Percentiles rank a stretch among this genome's conserved stretches.
Conservation (phyloP, 176 grass and related monocot genomes). For the Cenchrus purpureus region DNA sequence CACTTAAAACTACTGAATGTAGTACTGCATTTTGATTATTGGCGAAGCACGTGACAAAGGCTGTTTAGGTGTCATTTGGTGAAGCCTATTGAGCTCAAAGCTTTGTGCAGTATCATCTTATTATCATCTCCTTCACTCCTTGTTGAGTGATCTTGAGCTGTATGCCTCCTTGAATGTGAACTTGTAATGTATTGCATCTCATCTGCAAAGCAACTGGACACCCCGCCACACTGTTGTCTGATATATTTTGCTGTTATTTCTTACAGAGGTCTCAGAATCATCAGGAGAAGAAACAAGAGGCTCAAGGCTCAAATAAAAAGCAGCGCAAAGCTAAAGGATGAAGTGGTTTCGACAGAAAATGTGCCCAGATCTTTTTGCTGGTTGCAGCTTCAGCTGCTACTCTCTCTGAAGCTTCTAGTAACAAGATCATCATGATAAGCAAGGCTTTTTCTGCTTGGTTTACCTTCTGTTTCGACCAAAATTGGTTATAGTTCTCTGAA, state of each 20-base stretch:
- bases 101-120: not conserved
- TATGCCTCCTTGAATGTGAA: not conserved
- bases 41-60: not conserved
- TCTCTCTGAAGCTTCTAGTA: not conserved
- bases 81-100: constrained; percentile 35
- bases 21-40: not conserved
- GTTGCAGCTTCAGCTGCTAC: not conserved
- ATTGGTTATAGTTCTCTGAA: not conserved
- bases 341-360: not conserved
- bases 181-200: constrained; percentile 14
- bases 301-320: constrained; percentile 51
- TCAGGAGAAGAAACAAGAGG: constrained; percentile 15
- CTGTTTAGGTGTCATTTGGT: constrained; percentile 12
- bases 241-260: constrained; percentile 5
- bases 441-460: not conserved
- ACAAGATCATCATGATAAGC: not conserved
- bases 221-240: not conserved
- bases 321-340: constrained; percentile 47
- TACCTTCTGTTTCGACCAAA: not conserved
- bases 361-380: not conserved
- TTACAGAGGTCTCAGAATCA: constrained; percentile 56
- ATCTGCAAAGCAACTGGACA: not conserved
- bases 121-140: not conserved
- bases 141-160: constrained; percentile 17
- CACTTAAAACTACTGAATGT: constrained; percentile 12